These are phyloP conservation scores for Thelonectria rubi DNA, from an alignment of 2,329 filamentous ascomycete genomes.

Conservation along the genomic window DNA sequence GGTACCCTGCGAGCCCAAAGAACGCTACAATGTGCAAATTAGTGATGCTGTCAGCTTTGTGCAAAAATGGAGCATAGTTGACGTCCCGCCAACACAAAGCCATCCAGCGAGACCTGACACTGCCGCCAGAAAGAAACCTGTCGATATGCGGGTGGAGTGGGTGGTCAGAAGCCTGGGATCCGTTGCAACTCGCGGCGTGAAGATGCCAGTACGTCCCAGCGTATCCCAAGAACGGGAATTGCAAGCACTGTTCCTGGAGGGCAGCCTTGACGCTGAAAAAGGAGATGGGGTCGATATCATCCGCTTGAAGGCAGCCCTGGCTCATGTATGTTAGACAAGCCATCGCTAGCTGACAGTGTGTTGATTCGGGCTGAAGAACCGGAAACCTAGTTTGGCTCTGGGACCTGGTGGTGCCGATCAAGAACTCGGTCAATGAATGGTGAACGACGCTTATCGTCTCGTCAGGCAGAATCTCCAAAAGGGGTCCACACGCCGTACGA, in stretches of 20 bases:
- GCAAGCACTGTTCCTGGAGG: neutral
- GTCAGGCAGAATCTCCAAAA: slow-evolving; percentile 29
- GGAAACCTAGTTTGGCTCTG: neutral
- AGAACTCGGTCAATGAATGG: slow-evolving; percentile 34
- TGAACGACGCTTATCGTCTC: slow-evolving; percentile 32
- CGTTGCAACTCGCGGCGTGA: neutral
- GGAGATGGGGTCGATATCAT: neutral
- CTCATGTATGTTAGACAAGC: slow-evolving; percentile 4
- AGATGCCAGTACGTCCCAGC: slow-evolving; percentile 22
- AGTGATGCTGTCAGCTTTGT: too few relatives aligned
- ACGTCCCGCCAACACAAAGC: neutral
- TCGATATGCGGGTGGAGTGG: neutral
- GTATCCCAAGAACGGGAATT: slow-evolving; percentile 30
- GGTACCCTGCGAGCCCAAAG: slow-evolving; percentile 21
- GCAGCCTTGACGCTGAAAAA: neutral
- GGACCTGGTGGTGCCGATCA: slow-evolving; percentile 13
- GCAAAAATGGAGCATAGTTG: too few relatives aligned
- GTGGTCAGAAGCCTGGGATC: neutral
- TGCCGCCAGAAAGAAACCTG: slow-evolving; percentile 10
- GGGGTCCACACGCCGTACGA: slow-evolving; percentile 17
- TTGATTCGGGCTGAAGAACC: slow-evolving; percentile 10
- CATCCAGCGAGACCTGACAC: neutral
- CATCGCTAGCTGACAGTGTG: slow-evolving; percentile 30
- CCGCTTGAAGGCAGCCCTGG: neutral
- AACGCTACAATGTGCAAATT: slow-evolving; percentile 23